Conservation (phyloP, 306 rosid genomes). For the Medicago truncatula region DNA sequence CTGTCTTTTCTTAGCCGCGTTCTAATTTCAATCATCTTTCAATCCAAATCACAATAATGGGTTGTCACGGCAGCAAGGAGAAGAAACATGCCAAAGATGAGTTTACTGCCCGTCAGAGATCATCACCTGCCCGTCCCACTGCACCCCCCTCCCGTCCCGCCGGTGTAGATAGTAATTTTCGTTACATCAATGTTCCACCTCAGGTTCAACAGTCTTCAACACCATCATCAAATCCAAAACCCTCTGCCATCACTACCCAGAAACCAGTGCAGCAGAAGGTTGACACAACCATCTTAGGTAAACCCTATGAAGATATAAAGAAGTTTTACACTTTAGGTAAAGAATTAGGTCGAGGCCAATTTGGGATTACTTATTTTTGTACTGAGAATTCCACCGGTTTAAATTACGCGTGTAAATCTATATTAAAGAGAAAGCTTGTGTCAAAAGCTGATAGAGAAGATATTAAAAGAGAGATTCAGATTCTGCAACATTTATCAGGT, state of each 20-base stretch:
- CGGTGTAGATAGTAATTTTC: neutral
- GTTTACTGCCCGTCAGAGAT: constrained; percentile 33
- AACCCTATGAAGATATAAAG: constrained; percentile 71
- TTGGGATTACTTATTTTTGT: constrained; percentile 83
- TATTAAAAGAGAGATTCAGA: constrained; percentile 84
- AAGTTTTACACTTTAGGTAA: constrained; percentile 70
- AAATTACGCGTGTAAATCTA: constrained; percentile 81
- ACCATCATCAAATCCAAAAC: constrained; percentile 40
- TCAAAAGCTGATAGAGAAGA: constrained; percentile 71
- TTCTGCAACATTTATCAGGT: constrained; percentile 91
- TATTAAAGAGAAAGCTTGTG: constrained; percentile 79
- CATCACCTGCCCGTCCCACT: neutral
- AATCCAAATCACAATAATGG: constrained; percentile 49
- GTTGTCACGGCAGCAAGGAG: constrained; percentile 71
- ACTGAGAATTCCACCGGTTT: constrained; percentile 69
- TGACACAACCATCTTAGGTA: constrained; percentile 64
- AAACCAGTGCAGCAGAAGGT: constrained; percentile 41
- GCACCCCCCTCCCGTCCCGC: constrained; percentile 14
- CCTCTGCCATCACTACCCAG: neutral
- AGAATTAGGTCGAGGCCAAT: constrained; percentile 91
- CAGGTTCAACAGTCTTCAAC: constrained; percentile 39
- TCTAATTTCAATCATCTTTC: no score
- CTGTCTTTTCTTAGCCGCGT: no score
- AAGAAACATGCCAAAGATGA: constrained; percentile 35
- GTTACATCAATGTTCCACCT: constrained; percentile 28